phyloP scores from a whole-genome alignment of 1,284 basidiomycete genomes.

The Albatrellus sp. region DNA sequence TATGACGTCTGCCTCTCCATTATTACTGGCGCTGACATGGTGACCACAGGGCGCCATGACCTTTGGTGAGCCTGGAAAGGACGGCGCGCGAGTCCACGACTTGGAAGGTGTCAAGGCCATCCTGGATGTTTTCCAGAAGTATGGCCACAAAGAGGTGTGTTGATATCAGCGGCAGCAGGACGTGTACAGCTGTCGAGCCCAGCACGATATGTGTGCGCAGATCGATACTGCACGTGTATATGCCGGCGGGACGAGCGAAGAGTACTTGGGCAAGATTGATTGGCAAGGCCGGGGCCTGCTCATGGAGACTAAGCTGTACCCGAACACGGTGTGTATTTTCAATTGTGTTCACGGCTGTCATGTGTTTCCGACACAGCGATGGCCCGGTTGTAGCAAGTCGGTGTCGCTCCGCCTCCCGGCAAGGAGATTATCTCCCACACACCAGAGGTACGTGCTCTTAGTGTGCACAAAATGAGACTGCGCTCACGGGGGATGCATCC shows the following conservation, averaged over 20 bases:
- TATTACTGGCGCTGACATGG: neutral
- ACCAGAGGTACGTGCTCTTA: slow-evolving; percentile 7
- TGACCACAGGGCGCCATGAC: slow-evolving; percentile 21
- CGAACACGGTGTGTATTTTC: slow-evolving; percentile 10
- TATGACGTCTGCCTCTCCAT: neutral
- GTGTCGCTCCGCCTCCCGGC: neutral
- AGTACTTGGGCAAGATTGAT: slow-evolving; percentile 28
- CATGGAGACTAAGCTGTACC: slow-evolving; percentile 33
- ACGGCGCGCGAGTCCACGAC: slow-evolving; percentile 35
- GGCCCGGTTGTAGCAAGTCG: slow-evolving; percentile 2
- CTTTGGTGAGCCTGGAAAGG: slow-evolving; percentile 17
- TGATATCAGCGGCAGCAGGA: neutral
- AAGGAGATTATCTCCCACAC: slow-evolving; percentile 5
- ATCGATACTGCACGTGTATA: slow-evolving; percentile 46
- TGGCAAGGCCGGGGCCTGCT: slow-evolving; percentile 25
- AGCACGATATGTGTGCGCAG: neutral
- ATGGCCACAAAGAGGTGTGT: slow-evolving; percentile 40
- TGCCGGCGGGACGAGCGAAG: slow-evolving; percentile 34
- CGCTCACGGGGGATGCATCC: neutral
- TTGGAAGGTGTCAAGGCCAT: slow-evolving; percentile 38
- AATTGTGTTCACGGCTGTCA: neutral
- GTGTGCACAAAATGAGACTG: too few species aligned
- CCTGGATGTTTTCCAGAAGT: slow-evolving; percentile 41
- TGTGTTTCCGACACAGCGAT: too few species aligned
- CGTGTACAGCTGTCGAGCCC: neutral